Evolutionary conservation across 1,284 basidiomycete genomes (phyloP).

Genomic region (Neotropicomus parvogracilis): DNA sequence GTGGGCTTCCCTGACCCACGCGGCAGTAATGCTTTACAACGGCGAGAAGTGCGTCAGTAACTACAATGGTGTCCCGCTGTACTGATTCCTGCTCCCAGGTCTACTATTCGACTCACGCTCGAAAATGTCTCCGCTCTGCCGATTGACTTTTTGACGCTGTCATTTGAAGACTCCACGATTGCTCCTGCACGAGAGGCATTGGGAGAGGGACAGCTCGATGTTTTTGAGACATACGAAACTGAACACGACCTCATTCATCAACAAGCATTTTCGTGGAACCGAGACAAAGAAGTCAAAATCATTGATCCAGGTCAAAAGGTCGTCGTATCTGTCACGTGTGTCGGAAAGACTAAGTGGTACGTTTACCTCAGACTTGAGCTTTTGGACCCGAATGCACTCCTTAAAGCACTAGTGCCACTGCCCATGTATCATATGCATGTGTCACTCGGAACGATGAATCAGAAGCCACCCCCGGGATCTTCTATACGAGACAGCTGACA

Average conservation of each 20-base stretch:
- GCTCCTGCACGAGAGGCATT: constrained; percentile 72
- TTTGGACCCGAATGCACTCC: constrained; percentile 2
- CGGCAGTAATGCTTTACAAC: constrained; percentile 89
- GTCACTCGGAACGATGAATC: constrained; percentile 44
- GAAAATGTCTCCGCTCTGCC: constrained; percentile 83
- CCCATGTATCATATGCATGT: constrained; percentile 83
- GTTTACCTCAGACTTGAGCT: constrained; percentile 28
- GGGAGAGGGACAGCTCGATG: constrained; percentile 73
- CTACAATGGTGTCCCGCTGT: not conserved
- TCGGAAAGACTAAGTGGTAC: constrained; percentile 89
- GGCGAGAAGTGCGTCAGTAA: constrained; percentile 72
- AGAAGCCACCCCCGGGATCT: constrained; percentile 44
- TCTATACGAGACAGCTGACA: constrained; percentile 80
- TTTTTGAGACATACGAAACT: constrained; percentile 87
- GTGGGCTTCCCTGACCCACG: constrained; percentile 84
- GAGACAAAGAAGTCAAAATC: constrained; percentile 45
- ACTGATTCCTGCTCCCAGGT: constrained; percentile 44
- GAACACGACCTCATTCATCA: constrained; percentile 78
- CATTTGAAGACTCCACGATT: constrained; percentile 87
- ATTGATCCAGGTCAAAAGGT: constrained; percentile 71
- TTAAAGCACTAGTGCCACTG: constrained; percentile 67
- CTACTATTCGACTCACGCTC: constrained; percentile 76
- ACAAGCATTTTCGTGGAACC: constrained; percentile 80
- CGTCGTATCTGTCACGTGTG: constrained; percentile 68
- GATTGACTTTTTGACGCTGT: constrained; percentile 81